Evolutionary conservation across 257 asterid genomes (phyloP).

Genomic region (Echites panduratus): DNA sequence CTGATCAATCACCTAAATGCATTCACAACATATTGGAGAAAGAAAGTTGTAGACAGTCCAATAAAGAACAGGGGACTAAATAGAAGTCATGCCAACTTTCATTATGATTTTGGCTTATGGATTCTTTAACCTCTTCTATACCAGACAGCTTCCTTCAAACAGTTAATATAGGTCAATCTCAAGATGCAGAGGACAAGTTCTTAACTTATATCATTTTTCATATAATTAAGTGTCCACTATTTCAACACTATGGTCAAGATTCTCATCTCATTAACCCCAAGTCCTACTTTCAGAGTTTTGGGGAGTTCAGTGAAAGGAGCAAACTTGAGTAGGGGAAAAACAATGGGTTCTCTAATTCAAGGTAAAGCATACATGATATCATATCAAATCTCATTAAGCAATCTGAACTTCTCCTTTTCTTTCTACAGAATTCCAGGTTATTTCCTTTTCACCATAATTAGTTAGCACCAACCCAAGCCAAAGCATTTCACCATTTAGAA

Average conservation of each 20-base stretch:
- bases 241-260: background rate
- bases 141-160: background rate
- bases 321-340: background rate
- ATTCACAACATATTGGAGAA: constrained; percentile 12
- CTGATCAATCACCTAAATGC: constrained; percentile 34
- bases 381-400: background rate
- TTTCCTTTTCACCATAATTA: background rate
- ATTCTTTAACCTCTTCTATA: background rate
- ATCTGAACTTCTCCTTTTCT: background rate
- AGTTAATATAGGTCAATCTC: background rate
- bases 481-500: background rate
- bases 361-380: background rate
- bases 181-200: background rate
- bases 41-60: background rate
- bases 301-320: background rate
- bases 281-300: background rate
- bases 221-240: background rate
- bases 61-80: background rate
- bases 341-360: background rate
- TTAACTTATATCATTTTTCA: background rate
- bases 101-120: background rate
- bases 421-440: background rate
- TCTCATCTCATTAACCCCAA: background rate
- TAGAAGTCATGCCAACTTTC: background rate
- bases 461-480: background rate